Percentiles rank a stretch among this genome's conserved stretches.
Evolutionary conservation across 176 grass and related monocot genomes (phyloP).

Genomic region (Oropetium thomaeum): DNA sequence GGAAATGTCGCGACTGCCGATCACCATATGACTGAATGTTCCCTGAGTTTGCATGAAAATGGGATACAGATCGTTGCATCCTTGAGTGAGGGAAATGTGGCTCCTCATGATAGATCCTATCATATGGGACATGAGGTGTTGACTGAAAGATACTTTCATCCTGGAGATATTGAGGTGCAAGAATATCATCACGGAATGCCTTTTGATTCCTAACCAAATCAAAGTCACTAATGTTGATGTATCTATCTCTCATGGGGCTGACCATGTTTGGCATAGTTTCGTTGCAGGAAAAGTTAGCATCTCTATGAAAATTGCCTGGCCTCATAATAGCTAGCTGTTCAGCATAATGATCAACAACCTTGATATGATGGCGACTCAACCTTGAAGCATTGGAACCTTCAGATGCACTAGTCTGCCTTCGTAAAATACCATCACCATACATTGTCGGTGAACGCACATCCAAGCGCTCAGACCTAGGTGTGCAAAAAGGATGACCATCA

Average conservation of each 20-base stretch:
- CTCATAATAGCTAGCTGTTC: slow-evolving; percentile 38
- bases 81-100: slow-evolving; percentile 28
- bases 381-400: slow-evolving; percentile 35
- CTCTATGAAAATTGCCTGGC: slow-evolving; percentile 44
- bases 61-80: slow-evolving; percentile 33
- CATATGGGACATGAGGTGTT: slow-evolving; percentile 48
- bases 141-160: slow-evolving; percentile 35
- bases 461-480: slow-evolving; percentile 20
- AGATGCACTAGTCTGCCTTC: slow-evolving; percentile 30
- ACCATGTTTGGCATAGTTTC: slow-evolving; percentile 9
- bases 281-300: slow-evolving; percentile 31
- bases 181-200: slow-evolving; percentile 46
- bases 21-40: slow-evolving; percentile 19
- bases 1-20: slow-evolving; percentile 21
- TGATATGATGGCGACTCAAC: slow-evolving; percentile 22
- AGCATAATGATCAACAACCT: slow-evolving; percentile 36
- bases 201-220: slow-evolving; percentile 53
- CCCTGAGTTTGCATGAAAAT: slow-evolving; percentile 23
- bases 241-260: slow-evolving; percentile 32
- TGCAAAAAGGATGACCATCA: background rate
- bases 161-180: slow-evolving; percentile 54
- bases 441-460: background rate
- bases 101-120: slow-evolving; percentile 30
- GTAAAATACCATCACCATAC: slow-evolving; percentile 40
- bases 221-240: slow-evolving; percentile 32